Base-by-base conservation (phyloP, 2,329 filamentous ascomycete genomes). In the Curvularia sp. region DNA sequence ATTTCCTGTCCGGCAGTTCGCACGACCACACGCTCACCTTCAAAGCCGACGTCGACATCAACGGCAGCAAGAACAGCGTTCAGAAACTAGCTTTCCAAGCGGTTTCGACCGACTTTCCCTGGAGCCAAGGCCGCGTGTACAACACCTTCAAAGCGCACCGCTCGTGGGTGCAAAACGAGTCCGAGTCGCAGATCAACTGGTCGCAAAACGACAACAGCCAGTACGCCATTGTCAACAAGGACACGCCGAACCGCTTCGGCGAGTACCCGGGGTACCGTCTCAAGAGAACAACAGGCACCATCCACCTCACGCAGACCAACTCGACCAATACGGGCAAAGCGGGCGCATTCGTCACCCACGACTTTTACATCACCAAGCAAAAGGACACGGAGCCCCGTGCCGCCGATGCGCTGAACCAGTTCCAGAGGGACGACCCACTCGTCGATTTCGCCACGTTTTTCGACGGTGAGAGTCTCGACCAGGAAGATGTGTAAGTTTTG, bases 191-290 rank as follows among this genome's bases (percentile, higher is more conserved):
- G 9, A 76, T 80, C 45, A 66, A 82, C 52, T 87, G 83, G 82
- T 73, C 74, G 7, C 53, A 67, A 39, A 86, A 86, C 62, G 73
- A 74, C 36, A 79, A 75, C 3, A 77, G 78, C 2, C 77, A 82
- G 60, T 82, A 82, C 56, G 66, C 80, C 1, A 77, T 86, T 27
- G 77, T 86, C 32, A 87, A 86, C 64, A 80, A 77, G 45, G 80
- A 82, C 34, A 64, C 72, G 3, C 73, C 69, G 2, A 87, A 86
- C 68, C 67, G 73, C 5, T 83, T 79, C 57, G 84, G 84, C 54
- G 82, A 85, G 67, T 78, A 77, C 36, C 80, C 80, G 2, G 85
- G 83, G 2, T 87, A 84, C 67, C 78, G 81, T 30, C 75, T 85
- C 46, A 67, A 65, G 83, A 61, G 81, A 83, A 70, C 76, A 39